A percentile compares a stretch with the other conserved stretches of the same genome.
Evolutionary conservation across 2,329 filamentous ascomycete species (phyloP).

Genomic region (Leptographium wingfieldii): DNA sequence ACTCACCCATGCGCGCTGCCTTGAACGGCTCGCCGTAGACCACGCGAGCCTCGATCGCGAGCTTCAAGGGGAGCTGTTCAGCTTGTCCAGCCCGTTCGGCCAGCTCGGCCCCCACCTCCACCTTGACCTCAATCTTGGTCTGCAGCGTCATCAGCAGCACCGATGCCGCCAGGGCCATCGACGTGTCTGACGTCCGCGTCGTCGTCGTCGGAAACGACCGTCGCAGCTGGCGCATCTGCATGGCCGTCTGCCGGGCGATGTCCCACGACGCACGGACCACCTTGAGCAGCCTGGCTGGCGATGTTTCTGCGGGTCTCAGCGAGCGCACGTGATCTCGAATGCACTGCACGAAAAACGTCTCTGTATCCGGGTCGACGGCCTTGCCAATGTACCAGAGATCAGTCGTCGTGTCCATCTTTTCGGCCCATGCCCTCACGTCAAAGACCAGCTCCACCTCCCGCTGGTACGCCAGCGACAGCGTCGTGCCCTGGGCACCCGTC

Average conservation of each 20-base stretch:
- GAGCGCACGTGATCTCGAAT: slow-evolving; percentile 56
- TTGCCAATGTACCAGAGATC: slow-evolving; percentile 56
- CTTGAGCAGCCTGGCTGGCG: slow-evolving; percentile 42
- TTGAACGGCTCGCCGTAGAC: slow-evolving; percentile 72
- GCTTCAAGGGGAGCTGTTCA: slow-evolving; percentile 23
- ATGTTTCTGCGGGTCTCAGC: slow-evolving; percentile 44
- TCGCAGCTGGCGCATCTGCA: slow-evolving; percentile 49
- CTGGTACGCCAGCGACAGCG: slow-evolving; percentile 61
- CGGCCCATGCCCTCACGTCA: slow-evolving; percentile 32
- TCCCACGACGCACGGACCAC: slow-evolving; percentile 55
- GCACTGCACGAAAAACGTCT: slow-evolving; percentile 64
- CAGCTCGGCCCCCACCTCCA: slow-evolving; percentile 34
- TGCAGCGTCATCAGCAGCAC: slow-evolving; percentile 51
- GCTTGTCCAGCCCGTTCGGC: neutral
- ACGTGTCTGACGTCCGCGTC: slow-evolving; percentile 50
- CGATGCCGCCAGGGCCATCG: slow-evolving; percentile 46
- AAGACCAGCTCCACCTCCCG: slow-evolving; percentile 63
- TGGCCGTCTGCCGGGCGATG: slow-evolving; percentile 43
- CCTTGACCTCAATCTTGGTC: slow-evolving; percentile 54
- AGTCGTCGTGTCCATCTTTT: slow-evolving; percentile 38
- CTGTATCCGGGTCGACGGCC: slow-evolving; percentile 44
- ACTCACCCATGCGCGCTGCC: slow-evolving; percentile 61
- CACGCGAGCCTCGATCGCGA: slow-evolving; percentile 46
- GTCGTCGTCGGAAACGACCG: slow-evolving; percentile 53
- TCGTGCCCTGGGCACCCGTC: slow-evolving; percentile 46